A percentile compares a stretch with the other conserved stretches of the same genome.
phyloP scores from a whole-genome alignment of 352 stramenopile species.

The Pythium pectinolyticum region DNA sequence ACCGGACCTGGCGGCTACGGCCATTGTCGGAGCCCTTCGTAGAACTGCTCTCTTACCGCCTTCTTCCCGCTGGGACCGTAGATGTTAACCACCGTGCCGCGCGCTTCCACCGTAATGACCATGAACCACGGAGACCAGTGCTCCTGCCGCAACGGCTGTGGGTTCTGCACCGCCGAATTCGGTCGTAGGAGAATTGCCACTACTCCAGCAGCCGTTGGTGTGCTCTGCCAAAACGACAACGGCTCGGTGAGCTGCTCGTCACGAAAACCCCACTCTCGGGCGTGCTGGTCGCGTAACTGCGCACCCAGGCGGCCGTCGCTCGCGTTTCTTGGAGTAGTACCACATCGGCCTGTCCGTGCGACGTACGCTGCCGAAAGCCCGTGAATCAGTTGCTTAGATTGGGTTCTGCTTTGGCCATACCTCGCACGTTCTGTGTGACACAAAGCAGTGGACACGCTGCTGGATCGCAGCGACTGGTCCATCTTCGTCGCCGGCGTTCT shows the following conservation, averaged over 20 bases:
- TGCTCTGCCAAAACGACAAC: constrained; percentile 6
- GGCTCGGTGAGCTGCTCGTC: not conserved
- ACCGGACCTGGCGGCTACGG: not conserved
- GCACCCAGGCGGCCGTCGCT: not conserved
- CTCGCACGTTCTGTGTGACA: constrained; percentile 15
- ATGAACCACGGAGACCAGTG: constrained; percentile 14
- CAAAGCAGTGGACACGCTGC: not conserved
- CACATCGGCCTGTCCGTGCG: not conserved
- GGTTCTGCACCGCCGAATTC: not conserved
- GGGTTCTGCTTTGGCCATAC: not conserved
- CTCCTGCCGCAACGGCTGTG: not conserved
- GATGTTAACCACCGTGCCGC: constrained; percentile 2
- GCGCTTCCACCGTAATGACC: not conserved
- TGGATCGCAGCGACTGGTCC: too few species aligned
- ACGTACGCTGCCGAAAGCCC: not conserved
- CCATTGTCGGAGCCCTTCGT: not conserved
- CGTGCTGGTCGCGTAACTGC: not conserved
- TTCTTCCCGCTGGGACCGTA: constrained; percentile 2
- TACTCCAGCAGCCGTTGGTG: not conserved
- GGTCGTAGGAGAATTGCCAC: constrained; percentile 11
- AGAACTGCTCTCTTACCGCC: not conserved
- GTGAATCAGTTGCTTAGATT: not conserved
- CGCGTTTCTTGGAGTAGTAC: constrained; percentile 13
- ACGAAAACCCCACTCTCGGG: constrained; percentile 2
- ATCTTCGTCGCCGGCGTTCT: too few species aligned